phyloP scores from a whole-genome alignment of 202 grass and related monocot genomes.

The Zoysia matrella region DNA sequence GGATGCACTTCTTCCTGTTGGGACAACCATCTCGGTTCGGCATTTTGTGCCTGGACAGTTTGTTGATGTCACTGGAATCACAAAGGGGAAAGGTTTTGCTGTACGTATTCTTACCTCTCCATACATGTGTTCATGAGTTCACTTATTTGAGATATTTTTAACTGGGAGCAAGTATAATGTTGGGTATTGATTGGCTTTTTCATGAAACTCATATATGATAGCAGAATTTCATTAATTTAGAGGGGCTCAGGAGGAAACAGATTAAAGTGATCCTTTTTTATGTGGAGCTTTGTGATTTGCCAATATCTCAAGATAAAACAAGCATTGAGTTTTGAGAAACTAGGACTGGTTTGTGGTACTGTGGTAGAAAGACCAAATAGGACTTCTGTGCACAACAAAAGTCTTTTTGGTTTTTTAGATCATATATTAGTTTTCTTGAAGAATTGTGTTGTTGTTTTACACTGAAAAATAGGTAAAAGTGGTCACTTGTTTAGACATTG shows the following conservation, averaged over 20 bases:
- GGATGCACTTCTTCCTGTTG: slow-evolving; percentile 94
- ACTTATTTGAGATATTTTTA: not conserved
- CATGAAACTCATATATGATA: slow-evolving; percentile 26
- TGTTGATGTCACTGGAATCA: slow-evolving; percentile 89
- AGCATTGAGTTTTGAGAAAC: slow-evolving; percentile 17
- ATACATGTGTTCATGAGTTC: not conserved
- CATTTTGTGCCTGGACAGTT: slow-evolving; percentile 97
- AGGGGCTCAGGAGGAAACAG: not conserved
- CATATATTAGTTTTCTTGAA: slow-evolving; percentile 24
- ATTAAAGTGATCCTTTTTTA: not conserved
- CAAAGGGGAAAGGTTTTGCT: slow-evolving; percentile 95
- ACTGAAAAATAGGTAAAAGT: not conserved
- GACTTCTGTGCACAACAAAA: slow-evolving; percentile 11
- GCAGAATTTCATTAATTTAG: not conserved
- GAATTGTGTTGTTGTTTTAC: not conserved
- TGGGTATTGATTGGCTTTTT: not conserved
- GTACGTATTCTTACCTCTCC: slow-evolving; percentile 43
- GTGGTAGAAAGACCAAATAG: slow-evolving; percentile 20
- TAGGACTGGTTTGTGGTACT: slow-evolving; percentile 13
- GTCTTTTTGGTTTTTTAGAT: not conserved
- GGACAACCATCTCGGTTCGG: slow-evolving; percentile 76
- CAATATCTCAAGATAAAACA: not conserved
- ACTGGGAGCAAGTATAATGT: not conserved
- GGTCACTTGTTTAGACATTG: not conserved
- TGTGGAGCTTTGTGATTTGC: not conserved